A percentile compares a stretch with the other conserved stretches of the same genome.
These are phyloP conservation scores for Leptographium radiaticola DNA, from an alignment of 2,329 filamentous ascomycete genomes.

Conservation along the genomic window DNA sequence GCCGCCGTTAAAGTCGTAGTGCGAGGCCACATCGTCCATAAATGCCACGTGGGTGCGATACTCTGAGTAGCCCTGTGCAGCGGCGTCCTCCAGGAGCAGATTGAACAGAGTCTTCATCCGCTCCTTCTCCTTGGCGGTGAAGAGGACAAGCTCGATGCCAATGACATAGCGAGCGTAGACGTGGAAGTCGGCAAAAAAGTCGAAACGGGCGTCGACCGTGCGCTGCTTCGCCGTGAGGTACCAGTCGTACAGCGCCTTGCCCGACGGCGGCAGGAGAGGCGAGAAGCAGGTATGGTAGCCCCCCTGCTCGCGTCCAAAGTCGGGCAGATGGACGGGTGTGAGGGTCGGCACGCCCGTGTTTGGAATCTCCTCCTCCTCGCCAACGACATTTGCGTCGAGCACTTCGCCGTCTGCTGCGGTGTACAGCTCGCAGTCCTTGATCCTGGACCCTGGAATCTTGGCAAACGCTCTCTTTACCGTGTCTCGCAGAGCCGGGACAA, in stretches of 20 bases:
- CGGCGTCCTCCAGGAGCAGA: slow-evolving; percentile 20
- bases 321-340: slow-evolving; percentile 21
- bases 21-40: slow-evolving; percentile 25
- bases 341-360: not conserved
- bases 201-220: slow-evolving; percentile 21
- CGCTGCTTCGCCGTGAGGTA: not conserved
- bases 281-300: slow-evolving; percentile 38
- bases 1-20: slow-evolving; percentile 25
- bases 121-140: slow-evolving; percentile 10
- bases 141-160: slow-evolving; percentile 36
- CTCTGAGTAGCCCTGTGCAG: slow-evolving; percentile 23
- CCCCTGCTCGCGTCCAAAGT: slow-evolving; percentile 37
- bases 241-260: slow-evolving; percentile 12
- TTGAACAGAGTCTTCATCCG: not conserved
- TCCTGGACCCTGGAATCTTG: not conserved
- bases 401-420: not conserved
- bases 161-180: slow-evolving; percentile 41
- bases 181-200: slow-evolving; percentile 36
- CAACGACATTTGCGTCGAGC: not conserved
- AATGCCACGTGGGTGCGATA: slow-evolving; percentile 26
- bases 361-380: not conserved
- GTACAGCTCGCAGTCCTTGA: not conserved
- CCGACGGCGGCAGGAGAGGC: slow-evolving; percentile 35
- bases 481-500: not conserved
- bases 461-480: not conserved